Evolutionary conservation across 305 asterid species (phyloP).

Genomic region (Fraxinus dipetala): DNA sequence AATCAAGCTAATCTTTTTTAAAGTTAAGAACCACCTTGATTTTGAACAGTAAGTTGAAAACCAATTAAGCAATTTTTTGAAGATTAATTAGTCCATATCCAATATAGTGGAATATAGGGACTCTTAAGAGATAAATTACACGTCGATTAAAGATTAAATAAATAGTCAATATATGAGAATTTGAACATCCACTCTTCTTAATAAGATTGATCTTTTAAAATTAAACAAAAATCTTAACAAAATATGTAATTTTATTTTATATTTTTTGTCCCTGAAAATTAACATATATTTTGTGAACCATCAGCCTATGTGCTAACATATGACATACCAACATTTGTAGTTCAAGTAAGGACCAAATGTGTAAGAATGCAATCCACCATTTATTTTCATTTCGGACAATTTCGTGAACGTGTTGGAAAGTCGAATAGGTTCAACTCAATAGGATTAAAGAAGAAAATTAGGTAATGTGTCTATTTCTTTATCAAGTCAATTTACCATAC

Average conservation of each 20-base stretch:
- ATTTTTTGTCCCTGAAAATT: background rate
- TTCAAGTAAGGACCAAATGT: slow-evolving; percentile 16
- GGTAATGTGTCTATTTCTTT: background rate
- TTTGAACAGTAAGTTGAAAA: background rate
- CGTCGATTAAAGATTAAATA: too few species aligned
- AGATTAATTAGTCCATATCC: background rate
- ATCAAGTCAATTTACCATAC: background rate
- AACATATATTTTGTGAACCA: slow-evolving; percentile 5
- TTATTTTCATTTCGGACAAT: background rate
- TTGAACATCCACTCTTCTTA: too few species aligned
- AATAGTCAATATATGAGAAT: too few species aligned
- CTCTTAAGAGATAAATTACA: too few species aligned
- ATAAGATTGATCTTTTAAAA: too few species aligned
- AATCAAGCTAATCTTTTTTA: background rate
- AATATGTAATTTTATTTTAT: background rate
- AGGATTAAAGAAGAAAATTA: background rate
- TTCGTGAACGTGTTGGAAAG: background rate
- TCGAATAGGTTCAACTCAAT: background rate
- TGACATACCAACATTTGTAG: slow-evolving; percentile 24
- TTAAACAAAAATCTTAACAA: too few species aligned
- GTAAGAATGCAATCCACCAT: slow-evolving; percentile 19
- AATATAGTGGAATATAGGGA: background rate
- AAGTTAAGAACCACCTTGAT: background rate
- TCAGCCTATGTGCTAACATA: slow-evolving; percentile 28
- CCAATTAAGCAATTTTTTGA: background rate